Conservation (phyloP, 1,139 yeast species). For the Groenewaldozyma auringiensis region DNA sequence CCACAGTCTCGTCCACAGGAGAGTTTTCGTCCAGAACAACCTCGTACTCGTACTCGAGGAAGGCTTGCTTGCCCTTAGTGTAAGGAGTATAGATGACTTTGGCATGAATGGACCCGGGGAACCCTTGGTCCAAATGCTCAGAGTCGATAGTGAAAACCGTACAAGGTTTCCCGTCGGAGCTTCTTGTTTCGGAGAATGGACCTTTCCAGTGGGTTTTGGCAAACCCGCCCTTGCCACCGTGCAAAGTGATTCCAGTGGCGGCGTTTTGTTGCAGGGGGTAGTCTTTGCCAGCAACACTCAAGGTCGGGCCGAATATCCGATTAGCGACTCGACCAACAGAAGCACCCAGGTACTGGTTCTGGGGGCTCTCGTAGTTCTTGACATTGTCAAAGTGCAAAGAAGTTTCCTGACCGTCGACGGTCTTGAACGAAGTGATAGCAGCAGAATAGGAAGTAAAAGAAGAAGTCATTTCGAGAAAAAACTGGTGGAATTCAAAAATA, state of each 20-base stretch:
- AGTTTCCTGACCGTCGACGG: slow-evolving; percentile 23
- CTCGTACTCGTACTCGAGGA: slow-evolving; percentile 41
- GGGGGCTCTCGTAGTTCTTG: slow-evolving; percentile 20
- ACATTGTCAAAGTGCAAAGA: slow-evolving; percentile 21
- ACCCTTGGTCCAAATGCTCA: slow-evolving; percentile 43
- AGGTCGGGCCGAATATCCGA: slow-evolving; percentile 44
- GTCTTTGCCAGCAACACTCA: slow-evolving; percentile 37
- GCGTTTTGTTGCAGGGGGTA: slow-evolving; percentile 39
- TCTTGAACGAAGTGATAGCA: slow-evolving; percentile 23
- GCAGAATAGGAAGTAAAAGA: slow-evolving; percentile 17
- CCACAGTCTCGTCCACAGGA: slow-evolving; percentile 40
- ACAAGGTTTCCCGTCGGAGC: slow-evolving; percentile 29
- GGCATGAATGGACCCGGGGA: slow-evolving; percentile 47
- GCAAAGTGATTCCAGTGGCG: slow-evolving; percentile 31
- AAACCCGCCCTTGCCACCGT: slow-evolving; percentile 49
- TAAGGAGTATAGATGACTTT: slow-evolving; percentile 39
- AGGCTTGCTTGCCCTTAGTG: slow-evolving; percentile 23
- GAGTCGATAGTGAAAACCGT: slow-evolving; percentile 31
- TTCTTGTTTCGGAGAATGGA: slow-evolving; percentile 42
- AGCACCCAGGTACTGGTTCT: slow-evolving; percentile 52
- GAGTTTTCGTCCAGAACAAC: slow-evolving; percentile 38
- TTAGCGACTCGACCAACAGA: slow-evolving; percentile 61
- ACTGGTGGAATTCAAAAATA: not conserved
- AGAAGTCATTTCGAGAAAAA: slow-evolving; percentile 11
- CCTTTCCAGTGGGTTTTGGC: slow-evolving; percentile 37